Conservation (phyloP, 1,284 basidiomycete species). For the Ganoderma sp. region DNA sequence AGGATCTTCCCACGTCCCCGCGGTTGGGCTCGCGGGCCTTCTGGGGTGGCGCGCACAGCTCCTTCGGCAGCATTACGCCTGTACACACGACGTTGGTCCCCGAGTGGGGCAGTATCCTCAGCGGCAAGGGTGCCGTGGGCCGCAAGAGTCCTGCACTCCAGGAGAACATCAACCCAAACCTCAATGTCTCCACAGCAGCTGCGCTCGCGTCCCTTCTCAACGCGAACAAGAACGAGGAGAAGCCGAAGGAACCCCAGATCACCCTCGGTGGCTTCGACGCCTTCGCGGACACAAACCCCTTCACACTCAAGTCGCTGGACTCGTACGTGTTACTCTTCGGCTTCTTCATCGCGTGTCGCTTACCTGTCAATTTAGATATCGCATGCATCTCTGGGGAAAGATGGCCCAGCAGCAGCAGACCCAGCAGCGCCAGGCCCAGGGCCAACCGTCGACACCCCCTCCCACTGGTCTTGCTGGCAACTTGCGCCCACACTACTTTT, state of each 20-base stretch:
- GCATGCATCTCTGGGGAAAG: conserved; percentile 88
- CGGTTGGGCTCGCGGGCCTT: conserved; percentile 58
- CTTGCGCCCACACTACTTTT: conserved; percentile 65
- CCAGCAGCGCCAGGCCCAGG: conserved; percentile 38
- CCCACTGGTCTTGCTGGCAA: conserved; percentile 56
- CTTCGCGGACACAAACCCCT: conserved; percentile 78
- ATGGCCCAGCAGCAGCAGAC: conserved; percentile 60
- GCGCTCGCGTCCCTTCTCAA: conserved; percentile 24
- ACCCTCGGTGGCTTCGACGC: conserved; percentile 55
- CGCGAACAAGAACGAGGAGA: conserved; percentile 28
- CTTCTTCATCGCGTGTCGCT: conserved; percentile 13
- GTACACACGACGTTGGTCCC: conserved; percentile 87
- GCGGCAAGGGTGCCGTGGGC: conserved; percentile 42
- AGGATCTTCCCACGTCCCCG: conserved; percentile 77
- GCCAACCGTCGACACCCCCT: conserved; percentile 32
- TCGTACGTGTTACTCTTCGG: conserved; percentile 49
- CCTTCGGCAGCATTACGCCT: conserved; percentile 75
- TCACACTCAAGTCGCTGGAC: conserved; percentile 84
- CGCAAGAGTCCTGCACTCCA: conserved; percentile 49
- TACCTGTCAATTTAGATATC: conserved; percentile 49
- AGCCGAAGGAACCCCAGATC: conserved; percentile 35
- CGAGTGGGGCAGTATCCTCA: conserved; percentile 46
- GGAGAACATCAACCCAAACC: conserved; percentile 83
- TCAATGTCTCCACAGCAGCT: conserved; percentile 51
- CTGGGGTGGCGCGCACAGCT: conserved; percentile 73